Conservation (phyloP, 257 asterid species). For the Solanum rostratum region DNA sequence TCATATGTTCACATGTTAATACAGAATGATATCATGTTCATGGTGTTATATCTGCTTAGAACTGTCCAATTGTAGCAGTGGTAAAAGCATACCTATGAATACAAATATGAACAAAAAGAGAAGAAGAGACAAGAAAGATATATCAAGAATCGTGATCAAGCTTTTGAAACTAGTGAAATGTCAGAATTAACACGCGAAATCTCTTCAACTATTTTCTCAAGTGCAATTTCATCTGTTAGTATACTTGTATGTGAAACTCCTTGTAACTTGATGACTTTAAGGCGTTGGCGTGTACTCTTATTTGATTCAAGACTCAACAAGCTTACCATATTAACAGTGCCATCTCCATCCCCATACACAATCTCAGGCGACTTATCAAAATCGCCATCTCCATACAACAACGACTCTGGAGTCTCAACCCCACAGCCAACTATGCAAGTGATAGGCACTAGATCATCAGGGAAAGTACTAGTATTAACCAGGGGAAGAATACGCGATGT, state of each 20-base stretch:
- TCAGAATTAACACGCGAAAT: conserved; percentile 35
- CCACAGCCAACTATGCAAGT: conserved; percentile 66
- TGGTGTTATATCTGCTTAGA: background rate
- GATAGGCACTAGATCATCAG: conserved; percentile 25
- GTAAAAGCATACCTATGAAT: background rate
- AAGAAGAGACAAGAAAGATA: background rate
- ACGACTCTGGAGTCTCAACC: conserved; percentile 42
- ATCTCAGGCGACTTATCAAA: conserved; percentile 57
- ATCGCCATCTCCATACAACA: conserved; percentile 36
- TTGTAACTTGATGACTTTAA: conserved; percentile 37
- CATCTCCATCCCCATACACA: conserved; percentile 77
- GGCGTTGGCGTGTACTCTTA: conserved; percentile 10
- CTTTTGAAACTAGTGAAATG: conserved; percentile 2
- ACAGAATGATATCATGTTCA: background rate
- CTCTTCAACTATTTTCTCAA: conserved; percentile 24
- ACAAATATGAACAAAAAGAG: background rate
- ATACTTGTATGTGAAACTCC: conserved; percentile 57
- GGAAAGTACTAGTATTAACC: conserved; percentile 13
- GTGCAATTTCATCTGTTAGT: conserved; percentile 36
- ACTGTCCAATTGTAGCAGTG: background rate
- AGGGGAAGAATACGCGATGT: conserved; percentile 46
- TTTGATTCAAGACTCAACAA: conserved; percentile 39
- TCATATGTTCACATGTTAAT: background rate
- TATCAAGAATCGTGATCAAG: background rate
- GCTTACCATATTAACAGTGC: conserved; percentile 76